Conservation (phyloP, 495 filamentous ascomycete genomes). For the Talaromyces stipitatus region DNA sequence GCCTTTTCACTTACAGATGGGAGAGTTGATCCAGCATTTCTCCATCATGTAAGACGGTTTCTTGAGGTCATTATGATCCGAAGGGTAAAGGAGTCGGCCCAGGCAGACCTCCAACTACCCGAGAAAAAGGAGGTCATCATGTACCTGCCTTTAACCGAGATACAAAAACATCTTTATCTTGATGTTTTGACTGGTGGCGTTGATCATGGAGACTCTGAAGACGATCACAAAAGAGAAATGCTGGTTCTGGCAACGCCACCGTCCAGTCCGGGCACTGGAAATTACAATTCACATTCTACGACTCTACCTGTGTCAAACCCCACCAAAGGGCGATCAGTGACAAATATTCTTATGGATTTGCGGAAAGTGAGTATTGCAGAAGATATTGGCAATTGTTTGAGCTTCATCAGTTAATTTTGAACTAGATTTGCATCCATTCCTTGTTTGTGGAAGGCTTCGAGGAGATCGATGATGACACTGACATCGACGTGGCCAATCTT, state of each 20-base stretch:
- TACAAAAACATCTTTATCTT: constrained; percentile 57
- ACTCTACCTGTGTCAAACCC: background rate
- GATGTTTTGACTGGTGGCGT: constrained; percentile 51
- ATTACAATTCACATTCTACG: background rate
- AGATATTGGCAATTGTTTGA: background rate
- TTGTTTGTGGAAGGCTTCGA: constrained; percentile 37
- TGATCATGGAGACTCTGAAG: constrained; percentile 9
- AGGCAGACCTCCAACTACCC: constrained; percentile 50
- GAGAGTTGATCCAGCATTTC: constrained; percentile 43
- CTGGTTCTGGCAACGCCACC: background rate
- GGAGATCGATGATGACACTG: constrained; percentile 43
- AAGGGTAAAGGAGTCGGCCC: constrained; percentile 53
- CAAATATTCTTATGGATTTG: constrained; percentile 60
- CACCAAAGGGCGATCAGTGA: constrained; percentile 8
- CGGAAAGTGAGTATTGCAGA: constrained; percentile 33
- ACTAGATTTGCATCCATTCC: constrained; percentile 32
- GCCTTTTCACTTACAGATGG: constrained; percentile 54
- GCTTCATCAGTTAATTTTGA: background rate
- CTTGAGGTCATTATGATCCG: constrained; percentile 57
- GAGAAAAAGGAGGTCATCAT: constrained; percentile 53
- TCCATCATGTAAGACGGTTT: constrained; percentile 45
- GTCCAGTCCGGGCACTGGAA: background rate
- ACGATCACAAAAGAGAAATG: background rate
- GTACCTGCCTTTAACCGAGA: constrained; percentile 52
- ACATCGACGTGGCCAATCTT: constrained; percentile 43